These are phyloP conservation scores for Hippophae rhamnoides DNA, from an alignment of 306 rosid genomes.

Conservation along the genomic window DNA sequence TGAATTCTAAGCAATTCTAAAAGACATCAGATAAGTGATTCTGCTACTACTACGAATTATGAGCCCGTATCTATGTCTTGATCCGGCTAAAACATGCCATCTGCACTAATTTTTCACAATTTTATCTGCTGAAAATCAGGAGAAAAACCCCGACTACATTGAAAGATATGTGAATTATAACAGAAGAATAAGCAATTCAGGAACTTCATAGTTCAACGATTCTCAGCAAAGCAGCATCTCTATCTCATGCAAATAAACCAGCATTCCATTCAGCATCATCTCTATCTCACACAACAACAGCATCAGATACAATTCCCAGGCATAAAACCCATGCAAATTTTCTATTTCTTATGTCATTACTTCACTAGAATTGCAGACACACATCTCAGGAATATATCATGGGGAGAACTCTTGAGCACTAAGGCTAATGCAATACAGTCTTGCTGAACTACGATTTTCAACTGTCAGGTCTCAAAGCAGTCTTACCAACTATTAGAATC, in stretches of 20 bases:
- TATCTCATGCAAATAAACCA: neutral
- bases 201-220: conserved; percentile 8
- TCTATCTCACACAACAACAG: conserved; percentile 17
- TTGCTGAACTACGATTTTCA: conserved; percentile 54
- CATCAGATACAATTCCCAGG: conserved; percentile 21
- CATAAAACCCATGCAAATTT: conserved; percentile 31
- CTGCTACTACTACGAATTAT: too few species aligned
- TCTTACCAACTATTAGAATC: conserved; percentile 99
- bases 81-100: neutral
- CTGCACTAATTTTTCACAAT: neutral
- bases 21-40: too few species aligned
- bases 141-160: neutral
- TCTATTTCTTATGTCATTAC: conserved; percentile 20
- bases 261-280: neutral
- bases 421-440: conserved; percentile 62
- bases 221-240: conserved; percentile 2
- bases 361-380: conserved; percentile 41
- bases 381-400: conserved; percentile 55
- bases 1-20: too few species aligned
- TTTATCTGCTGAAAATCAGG: too few species aligned
- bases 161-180: neutral
- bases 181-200: conserved; percentile 2
- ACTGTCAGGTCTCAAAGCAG: conserved; percentile 85
- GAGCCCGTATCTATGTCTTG: too few species aligned
- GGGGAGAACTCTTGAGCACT: conserved; percentile 54